Evolutionary conservation across 768 basidiomycete species (phyloP).

Genomic region (Lactifluus hygrophoroides): DNA sequence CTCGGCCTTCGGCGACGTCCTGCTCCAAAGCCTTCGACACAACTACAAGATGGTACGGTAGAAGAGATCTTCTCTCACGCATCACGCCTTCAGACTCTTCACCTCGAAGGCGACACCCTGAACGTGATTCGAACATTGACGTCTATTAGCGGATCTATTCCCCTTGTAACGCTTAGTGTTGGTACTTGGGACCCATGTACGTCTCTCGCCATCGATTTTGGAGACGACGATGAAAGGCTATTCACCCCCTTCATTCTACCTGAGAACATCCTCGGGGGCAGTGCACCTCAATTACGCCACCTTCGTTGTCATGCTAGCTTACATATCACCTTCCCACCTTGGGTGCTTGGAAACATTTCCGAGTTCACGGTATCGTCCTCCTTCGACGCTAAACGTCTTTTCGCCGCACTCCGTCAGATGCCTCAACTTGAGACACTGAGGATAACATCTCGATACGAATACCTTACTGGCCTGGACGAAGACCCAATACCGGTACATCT

Average conservation of each 20-base stretch:
- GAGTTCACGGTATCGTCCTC: neutral
- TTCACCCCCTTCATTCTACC: neutral
- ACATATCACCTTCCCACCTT: neutral
- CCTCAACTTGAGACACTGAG: neutral
- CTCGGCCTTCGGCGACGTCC: neutral
- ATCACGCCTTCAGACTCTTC: neutral
- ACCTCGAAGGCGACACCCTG: neutral
- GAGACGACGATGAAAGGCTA: neutral
- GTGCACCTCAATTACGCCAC: neutral
- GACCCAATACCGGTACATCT: neutral
- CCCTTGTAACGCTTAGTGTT: neutral
- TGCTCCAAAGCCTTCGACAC: neutral
- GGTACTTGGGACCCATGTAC: neutral
- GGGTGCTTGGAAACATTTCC: neutral
- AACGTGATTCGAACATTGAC: neutral
- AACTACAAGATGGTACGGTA: neutral
- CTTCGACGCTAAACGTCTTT: neutral
- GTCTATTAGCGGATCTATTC: neutral
- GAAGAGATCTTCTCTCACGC: neutral
- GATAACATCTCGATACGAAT: neutral
- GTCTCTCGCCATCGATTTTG: neutral
- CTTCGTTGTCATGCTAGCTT: neutral
- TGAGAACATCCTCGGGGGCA: neutral
- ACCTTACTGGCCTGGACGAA: neutral
- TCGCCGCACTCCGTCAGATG: slow-evolving; percentile 1